Conservation (phyloP, 805 yeast species). For the Nakazawaea siamensis region DNA sequence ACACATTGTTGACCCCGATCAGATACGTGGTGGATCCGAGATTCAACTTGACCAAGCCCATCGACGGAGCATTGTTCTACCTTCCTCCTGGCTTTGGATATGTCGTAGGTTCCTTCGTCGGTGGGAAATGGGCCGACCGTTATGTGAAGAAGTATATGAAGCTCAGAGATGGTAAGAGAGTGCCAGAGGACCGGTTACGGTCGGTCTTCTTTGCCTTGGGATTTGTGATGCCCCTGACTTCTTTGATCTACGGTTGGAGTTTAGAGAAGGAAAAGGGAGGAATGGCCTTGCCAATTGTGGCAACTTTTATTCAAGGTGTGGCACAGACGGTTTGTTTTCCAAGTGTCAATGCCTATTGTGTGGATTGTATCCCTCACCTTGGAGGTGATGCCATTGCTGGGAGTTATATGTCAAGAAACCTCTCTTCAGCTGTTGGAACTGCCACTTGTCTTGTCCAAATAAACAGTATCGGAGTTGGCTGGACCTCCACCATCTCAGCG, state of each 20-base stretch:
- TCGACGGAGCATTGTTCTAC: conserved; percentile 45
- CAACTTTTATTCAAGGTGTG: conserved; percentile 38
- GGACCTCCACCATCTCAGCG: conserved; percentile 46
- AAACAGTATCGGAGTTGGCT: conserved; percentile 44
- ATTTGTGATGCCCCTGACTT: conserved; percentile 34
- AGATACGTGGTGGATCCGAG: conserved; percentile 48
- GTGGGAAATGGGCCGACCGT: conserved; percentile 45
- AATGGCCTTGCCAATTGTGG: conserved; percentile 42
- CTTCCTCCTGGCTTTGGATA: conserved; percentile 53
- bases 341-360: conserved; percentile 47
- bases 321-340: conserved; percentile 47
- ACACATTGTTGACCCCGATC: conserved; percentile 44
- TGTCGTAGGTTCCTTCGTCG: conserved; percentile 38
- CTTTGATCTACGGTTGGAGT: conserved; percentile 47
- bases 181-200: conserved; percentile 46
- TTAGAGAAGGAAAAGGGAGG: conserved; percentile 43
- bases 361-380: conserved; percentile 47
- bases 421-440: conserved; percentile 43
- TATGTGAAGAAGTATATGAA: conserved; percentile 34
- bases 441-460: conserved; percentile 40
- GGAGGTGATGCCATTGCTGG: conserved; percentile 50
- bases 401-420: conserved; percentile 40
- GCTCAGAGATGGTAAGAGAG: conserved; percentile 31
- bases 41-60: conserved; percentile 37
- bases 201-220: conserved; percentile 31